Evolutionary conservation across 768 basidiomycete species (phyloP).

Genomic region (Collybia sordida): DNA sequence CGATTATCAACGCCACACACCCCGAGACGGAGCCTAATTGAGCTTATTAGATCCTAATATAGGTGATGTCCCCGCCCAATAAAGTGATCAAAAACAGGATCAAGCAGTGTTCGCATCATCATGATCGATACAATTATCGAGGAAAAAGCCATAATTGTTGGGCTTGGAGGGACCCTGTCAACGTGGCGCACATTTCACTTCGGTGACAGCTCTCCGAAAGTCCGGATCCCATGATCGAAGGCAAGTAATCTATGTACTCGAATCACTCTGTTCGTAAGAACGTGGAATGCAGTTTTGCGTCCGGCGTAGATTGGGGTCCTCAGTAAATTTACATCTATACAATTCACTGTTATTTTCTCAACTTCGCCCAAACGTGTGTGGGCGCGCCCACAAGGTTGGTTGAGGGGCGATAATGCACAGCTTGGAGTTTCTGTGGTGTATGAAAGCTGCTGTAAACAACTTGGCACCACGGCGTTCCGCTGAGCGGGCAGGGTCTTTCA

Average conservation of each 20-base stretch:
- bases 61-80: too few relatives aligned
- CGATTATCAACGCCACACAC: too few relatives aligned
- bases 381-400: too few relatives aligned
- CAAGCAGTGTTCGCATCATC: neutral
- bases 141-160: neutral
- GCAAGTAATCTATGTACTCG: constrained; percentile 7
- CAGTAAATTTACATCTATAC: neutral
- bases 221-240: constrained; percentile 11
- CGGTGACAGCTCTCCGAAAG: constrained; percentile 9
- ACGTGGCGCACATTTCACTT: neutral
- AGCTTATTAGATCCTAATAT: too few relatives aligned
- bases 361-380: too few relatives aligned
- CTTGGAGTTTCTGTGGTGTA: too few relatives aligned
- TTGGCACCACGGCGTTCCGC: too few relatives aligned
- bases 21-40: too few relatives aligned
- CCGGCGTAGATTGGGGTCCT: constrained; percentile 1
- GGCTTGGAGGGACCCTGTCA: neutral
- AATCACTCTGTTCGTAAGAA: constrained; percentile 2
- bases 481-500: too few relatives aligned
- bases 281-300: constrained; percentile 9
- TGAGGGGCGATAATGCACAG: too few relatives aligned
- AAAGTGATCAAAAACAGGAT: neutral
- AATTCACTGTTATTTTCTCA: too few relatives aligned
- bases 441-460: too few relatives aligned
- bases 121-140: constrained; percentile 3